Conservation (phyloP, 805 yeast species). For the Saturnispora quitensis region DNA sequence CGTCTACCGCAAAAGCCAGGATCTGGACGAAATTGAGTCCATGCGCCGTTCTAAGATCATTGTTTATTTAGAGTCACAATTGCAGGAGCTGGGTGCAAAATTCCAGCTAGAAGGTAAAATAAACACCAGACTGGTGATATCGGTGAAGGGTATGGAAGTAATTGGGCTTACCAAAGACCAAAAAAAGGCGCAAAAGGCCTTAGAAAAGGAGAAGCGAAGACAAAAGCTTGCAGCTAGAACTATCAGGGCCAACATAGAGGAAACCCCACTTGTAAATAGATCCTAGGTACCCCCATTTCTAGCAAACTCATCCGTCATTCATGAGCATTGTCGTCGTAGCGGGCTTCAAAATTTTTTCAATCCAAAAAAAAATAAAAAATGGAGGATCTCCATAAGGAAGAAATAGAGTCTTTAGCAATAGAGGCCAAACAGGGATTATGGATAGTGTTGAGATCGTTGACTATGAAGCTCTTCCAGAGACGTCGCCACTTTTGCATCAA, state of each 20-base stretch:
- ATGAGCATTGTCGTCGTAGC: neutral
- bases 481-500: slow-evolving; percentile 75
- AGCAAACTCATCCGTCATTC: neutral
- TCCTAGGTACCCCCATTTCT: neutral
- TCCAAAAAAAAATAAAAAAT: neutral
- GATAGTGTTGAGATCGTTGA: slow-evolving; percentile 44
- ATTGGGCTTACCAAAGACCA: slow-evolving; percentile 17
- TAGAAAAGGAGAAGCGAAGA: slow-evolving; percentile 28
- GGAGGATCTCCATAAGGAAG: neutral
- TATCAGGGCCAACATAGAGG: neutral
- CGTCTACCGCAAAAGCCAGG: neutral
- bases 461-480: slow-evolving; percentile 85
- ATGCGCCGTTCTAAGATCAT: slow-evolving; percentile 28
- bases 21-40: slow-evolving; percentile 26
- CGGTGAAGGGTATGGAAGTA: slow-evolving; percentile 12
- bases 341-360: neutral
- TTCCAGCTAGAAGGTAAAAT: slow-evolving; percentile 19
- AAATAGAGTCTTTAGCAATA: neutral
- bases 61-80: slow-evolving; percentile 18
- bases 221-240: slow-evolving; percentile 18
- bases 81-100: slow-evolving; percentile 19
- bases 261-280: neutral
- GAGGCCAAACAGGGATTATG: neutral
- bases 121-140: slow-evolving; percentile 15
- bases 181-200: slow-evolving; percentile 25